Evolutionary conservation across 2,329 filamentous ascomycete genomes (phyloP).

Genomic region (Nemania diffusa): DNA sequence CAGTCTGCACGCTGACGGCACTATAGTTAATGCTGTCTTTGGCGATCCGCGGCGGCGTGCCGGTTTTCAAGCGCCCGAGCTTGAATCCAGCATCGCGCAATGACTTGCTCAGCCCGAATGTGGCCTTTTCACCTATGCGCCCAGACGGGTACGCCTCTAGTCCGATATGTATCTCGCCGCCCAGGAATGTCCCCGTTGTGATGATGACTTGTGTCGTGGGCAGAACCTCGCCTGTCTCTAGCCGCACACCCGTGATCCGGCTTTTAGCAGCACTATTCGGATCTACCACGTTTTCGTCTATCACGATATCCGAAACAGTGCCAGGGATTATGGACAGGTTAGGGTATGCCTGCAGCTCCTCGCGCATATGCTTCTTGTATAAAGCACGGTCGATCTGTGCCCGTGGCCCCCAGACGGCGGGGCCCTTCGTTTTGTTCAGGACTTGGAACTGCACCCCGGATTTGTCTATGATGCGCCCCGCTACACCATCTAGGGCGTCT

Average conservation of each 20-base stretch:
- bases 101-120: slow-evolving; percentile 91
- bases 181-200: slow-evolving; percentile 94
- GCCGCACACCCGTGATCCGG: slow-evolving; percentile 82
- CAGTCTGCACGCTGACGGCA: slow-evolving; percentile 75
- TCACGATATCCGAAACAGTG: slow-evolving; percentile 91
- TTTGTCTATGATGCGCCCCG: slow-evolving; percentile 89
- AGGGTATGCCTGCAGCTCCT: slow-evolving; percentile 81
- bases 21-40: slow-evolving; percentile 83
- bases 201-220: slow-evolving; percentile 86
- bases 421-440: slow-evolving; percentile 88
- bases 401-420: slow-evolving; percentile 95
- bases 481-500: slow-evolving; percentile 91
- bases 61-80: slow-evolving; percentile 91
- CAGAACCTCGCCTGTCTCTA: slow-evolving; percentile 89
- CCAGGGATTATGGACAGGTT: slow-evolving; percentile 84
- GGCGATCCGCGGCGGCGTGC: slow-evolving; percentile 89
- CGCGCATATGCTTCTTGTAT: slow-evolving; percentile 90
- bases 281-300: slow-evolving; percentile 66
- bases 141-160: slow-evolving; percentile 86
- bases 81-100: slow-evolving; percentile 88
- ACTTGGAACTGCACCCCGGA: slow-evolving; percentile 94
- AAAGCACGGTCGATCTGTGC: slow-evolving; percentile 94
- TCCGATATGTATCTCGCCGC: slow-evolving; percentile 96
- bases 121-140: slow-evolving; percentile 92
- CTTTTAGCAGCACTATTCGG: slow-evolving; percentile 62